Percentiles rank a stretch among this genome's conserved stretches.
phyloP scores from a whole-genome alignment of 75 land plant species.

The Selaginella tamariscina region DNA sequence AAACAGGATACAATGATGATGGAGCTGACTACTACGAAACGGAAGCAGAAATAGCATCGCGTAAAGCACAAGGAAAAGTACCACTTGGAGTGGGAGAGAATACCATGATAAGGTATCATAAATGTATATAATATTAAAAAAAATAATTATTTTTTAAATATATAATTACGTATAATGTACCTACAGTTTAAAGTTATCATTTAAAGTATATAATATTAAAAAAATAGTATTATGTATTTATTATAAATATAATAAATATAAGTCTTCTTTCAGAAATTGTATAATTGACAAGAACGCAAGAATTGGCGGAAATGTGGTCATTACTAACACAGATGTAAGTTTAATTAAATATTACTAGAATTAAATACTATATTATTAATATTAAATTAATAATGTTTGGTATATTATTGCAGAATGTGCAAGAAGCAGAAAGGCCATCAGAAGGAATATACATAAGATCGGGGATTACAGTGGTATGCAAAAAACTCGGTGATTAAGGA shows the following conservation, averaged over 20 bases:
- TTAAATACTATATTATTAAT: neutral
- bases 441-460: constrained; percentile 84
- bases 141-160: too few species aligned
- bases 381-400: neutral
- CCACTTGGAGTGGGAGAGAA: constrained; percentile 82
- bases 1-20: constrained; percentile 79
- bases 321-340: constrained; percentile 75
- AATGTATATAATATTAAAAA: too few species aligned
- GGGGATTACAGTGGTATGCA: constrained; percentile 60
- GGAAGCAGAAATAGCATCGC: constrained; percentile 52
- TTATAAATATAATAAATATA: neutral
- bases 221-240: too few species aligned
- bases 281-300: constrained; percentile 95
- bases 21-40: constrained; percentile 88
- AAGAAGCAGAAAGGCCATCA: constrained; percentile 67
- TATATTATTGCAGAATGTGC: constrained; percentile 46
- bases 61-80: constrained; percentile 69
- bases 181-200: neutral
- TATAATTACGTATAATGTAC: too few species aligned
- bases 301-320: constrained; percentile 71
- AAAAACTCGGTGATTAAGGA: constrained; percentile 75
- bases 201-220: neutral
- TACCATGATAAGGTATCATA: constrained; percentile 58
- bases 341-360: neutral
- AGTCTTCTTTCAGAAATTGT: constrained; percentile 46